Base-by-base conservation (phyloP, 257 asterid genomes). In the Plantago elongata region DNA sequence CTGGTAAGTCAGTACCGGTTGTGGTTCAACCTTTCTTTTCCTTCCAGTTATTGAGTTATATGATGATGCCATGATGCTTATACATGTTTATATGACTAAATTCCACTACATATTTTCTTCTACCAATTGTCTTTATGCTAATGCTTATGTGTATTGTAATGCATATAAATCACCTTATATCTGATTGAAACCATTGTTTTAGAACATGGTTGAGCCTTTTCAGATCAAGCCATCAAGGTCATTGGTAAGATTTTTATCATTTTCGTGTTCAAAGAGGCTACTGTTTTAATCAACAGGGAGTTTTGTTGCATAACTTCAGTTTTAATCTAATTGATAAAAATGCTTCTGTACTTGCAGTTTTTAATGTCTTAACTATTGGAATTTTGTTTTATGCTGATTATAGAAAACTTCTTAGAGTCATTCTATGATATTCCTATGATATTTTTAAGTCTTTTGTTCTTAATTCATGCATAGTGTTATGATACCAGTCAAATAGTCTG, bases 1-100 rank as follows among this genome's bases (percentile, higher is more conserved):
- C 99, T 79, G 99, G 99, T 87, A 71, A 78, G 84, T 66, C 43
- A 63, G 72, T 63, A 72, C 48, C 45, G 62, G 71, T 42, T 64
- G 52, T 60, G 55, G 15, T 43, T 17, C 30, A 17, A 56, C 58
- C 45, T 44, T 22, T 40, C 8, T 50, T 34, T 52, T 4, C 49
- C 49, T 60, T 16, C 27, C 27, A 22, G 58, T 49, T 57, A 12
- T 50, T 38, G 14, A 55, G 47, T 34, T 49, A 14, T 29, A 51
- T 47, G 30, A 65, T 16, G 48, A 70, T 38, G 54, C 57, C 27
- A 22, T 22, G 27, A 22, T 22, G 27, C 27, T 22, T 52, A 65
- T 9, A 10, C 55, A 43, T 49, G 44, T 55, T 59, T 51, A 13
- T 38, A 10, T 22, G 27, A 22, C 27, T 5, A 34, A 1, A 34